phyloP scores from a whole-genome alignment of 2,329 filamentous ascomycete genomes.

The Ustilaginoidea virens region DNA sequence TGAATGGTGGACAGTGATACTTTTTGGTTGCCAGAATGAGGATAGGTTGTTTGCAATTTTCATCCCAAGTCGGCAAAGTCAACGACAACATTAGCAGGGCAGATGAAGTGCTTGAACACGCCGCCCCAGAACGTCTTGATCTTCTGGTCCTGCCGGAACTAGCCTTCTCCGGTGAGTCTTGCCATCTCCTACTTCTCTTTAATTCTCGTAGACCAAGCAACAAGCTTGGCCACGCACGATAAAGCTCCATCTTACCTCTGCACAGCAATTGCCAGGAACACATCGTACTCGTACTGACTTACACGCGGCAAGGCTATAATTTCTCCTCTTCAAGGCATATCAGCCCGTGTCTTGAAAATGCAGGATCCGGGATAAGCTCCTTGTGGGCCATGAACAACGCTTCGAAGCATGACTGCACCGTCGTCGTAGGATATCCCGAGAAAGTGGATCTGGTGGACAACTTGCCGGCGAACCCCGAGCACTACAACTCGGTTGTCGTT shows the following conservation, averaged over 20 bases:
- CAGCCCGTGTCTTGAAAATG: conserved; percentile 50
- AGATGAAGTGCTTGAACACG: conserved; percentile 42
- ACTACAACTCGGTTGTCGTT: conserved; percentile 38
- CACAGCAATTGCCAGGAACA: no score
- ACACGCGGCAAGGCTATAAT: conserved; percentile 48
- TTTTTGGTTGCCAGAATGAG: no score
- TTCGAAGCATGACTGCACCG: conserved; percentile 48
- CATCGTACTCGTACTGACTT: no score
- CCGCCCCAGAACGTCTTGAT: conserved; percentile 41
- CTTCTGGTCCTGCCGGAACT: conserved; percentile 62
- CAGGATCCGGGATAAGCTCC: conserved; percentile 48
- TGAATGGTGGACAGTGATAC: no score
- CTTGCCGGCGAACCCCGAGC: conserved; percentile 37
- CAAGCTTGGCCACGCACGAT: neutral
- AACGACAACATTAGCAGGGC: conserved; percentile 56
- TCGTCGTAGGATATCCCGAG: conserved; percentile 63
- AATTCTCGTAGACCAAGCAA: neutral
- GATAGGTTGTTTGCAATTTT: conserved; percentile 57
- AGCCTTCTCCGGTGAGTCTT: conserved; percentile 49
- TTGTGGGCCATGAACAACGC: conserved; percentile 57
- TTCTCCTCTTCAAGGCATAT: conserved; percentile 57
- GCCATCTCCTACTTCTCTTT: neutral
- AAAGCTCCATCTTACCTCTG: no score
- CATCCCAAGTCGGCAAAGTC: conserved; percentile 53
- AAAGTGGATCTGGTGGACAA: conserved; percentile 34